These are phyloP conservation scores for Oenanthe sinensis DNA, from an alignment of 129 eudicot species.

Conservation along the genomic window DNA sequence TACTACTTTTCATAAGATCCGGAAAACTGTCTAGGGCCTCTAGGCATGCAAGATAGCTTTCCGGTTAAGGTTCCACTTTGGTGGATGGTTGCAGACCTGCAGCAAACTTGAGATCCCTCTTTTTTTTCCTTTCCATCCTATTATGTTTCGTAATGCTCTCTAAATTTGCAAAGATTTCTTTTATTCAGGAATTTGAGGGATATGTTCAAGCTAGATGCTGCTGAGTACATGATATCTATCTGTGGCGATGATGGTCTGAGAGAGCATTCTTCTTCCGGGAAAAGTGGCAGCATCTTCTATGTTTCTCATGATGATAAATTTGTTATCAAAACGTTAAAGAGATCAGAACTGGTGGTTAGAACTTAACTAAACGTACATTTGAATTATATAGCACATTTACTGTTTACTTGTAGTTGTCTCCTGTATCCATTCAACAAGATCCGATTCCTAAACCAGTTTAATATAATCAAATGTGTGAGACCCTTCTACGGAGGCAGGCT, in stretches of 20 bases:
- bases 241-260: conserved; percentile 99
- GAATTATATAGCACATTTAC: background rate
- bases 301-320: conserved; percentile 89
- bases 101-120: background rate
- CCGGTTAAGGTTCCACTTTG: no score
- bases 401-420: background rate
- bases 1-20: background rate
- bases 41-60: background rate
- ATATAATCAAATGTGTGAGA: background rate
- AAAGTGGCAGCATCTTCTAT: conserved; percentile 97
- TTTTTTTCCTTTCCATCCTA: background rate
- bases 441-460: background rate
- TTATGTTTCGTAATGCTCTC: background rate
- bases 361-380: background rate
- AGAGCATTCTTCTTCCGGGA: conserved; percentile 88
- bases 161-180: background rate
- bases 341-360: conserved; percentile 74
- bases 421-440: background rate
- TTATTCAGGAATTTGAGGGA: conserved; percentile 85
- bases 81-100: no score
- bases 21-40: no score
- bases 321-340: conserved; percentile 75
- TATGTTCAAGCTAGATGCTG: conserved; percentile 94
- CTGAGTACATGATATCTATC: conserved; percentile 98
- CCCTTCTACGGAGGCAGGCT: background rate